phyloP scores from a whole-genome alignment of 805 yeast species.

The Sungouiella blattae region DNA sequence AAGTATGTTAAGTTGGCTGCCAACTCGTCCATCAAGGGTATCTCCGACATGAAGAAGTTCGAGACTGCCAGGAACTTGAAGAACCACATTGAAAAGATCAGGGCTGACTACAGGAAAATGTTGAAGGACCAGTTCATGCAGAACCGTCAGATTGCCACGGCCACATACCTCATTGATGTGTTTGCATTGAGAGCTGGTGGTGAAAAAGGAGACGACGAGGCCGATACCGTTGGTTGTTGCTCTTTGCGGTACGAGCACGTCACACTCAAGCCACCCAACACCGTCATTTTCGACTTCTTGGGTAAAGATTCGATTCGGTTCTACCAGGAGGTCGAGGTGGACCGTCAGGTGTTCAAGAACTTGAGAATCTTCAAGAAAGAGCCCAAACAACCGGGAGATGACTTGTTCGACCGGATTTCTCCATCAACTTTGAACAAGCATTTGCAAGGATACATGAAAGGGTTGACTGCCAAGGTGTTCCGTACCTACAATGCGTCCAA shows the following conservation, averaged over 20 bases:
- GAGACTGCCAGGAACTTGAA: constrained; percentile 89
- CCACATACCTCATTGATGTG: constrained; percentile 86
- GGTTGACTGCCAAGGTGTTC: constrained; percentile 92
- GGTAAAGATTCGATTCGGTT: constrained; percentile 95
- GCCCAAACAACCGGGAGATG: constrained; percentile 91
- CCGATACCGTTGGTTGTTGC: constrained; percentile 98
- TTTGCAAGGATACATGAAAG: constrained; percentile 85
- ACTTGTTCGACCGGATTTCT: constrained; percentile 84
- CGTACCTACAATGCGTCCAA: constrained; percentile 96
- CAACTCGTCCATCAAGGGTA: constrained; percentile 85
- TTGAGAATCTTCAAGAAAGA: constrained; percentile 79
- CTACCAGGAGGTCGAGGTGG: constrained; percentile 90
- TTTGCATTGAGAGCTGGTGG: constrained; percentile 98
- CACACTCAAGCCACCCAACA: constrained; percentile 78
- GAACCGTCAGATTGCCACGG: constrained; percentile 89
- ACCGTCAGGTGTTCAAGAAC: constrained; percentile 87
- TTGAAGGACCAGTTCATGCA: constrained; percentile 75
- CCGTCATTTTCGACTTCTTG: constrained; percentile 83
- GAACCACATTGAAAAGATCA: constrained; percentile 63
- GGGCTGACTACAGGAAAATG: constrained; percentile 68
- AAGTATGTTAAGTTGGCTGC: constrained; percentile 93
- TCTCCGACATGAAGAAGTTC: constrained; percentile 85
- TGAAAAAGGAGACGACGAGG: constrained; percentile 95
- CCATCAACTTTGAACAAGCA: constrained; percentile 82
- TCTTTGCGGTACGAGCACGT: constrained; percentile 89